These are phyloP conservation scores for Aegilops speltoides DNA, from an alignment of 176 grass and related monocot genomes.

Conservation along the genomic window DNA sequence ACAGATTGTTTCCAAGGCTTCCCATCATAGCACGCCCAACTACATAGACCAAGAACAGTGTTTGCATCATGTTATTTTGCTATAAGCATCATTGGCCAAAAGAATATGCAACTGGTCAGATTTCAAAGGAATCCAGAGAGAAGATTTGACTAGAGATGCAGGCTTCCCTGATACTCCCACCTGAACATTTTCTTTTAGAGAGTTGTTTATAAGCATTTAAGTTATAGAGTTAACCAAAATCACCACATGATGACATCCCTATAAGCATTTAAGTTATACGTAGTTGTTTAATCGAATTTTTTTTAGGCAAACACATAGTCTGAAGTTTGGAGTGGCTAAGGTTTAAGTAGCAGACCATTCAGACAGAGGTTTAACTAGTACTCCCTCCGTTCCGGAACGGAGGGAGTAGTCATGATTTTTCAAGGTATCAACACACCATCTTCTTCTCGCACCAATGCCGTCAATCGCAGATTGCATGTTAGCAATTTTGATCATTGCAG, in stretches of 20 bases:
- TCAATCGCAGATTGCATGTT: neutral
- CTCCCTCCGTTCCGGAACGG: too few species aligned
- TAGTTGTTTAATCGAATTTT: too few species aligned
- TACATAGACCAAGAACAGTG: constrained; percentile 22
- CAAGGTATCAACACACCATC: neutral
- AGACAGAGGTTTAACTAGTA: too few species aligned
- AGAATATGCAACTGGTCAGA: neutral
- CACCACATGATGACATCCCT: neutral
- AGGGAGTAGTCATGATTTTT: too few species aligned
- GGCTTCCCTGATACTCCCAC: neutral
- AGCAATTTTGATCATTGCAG: neutral
- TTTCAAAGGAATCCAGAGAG: neutral
- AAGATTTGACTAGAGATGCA: neutral
- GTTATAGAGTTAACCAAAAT: neutral
- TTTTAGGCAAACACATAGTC: neutral
- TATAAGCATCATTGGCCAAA: neutral
- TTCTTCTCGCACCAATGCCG: neutral
- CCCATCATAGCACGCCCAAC: constrained; percentile 59
- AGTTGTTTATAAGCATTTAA: neutral
- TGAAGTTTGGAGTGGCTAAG: neutral
- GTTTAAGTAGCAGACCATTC: neutral
- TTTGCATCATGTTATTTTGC: neutral
- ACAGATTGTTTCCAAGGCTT: constrained; percentile 49
- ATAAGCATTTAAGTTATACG: neutral
- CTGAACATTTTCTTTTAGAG: neutral